These are phyloP conservation scores for Cyclostephanos tholiformis DNA, from an alignment of 108 stramenopile genomes.

Conservation along the genomic window DNA sequence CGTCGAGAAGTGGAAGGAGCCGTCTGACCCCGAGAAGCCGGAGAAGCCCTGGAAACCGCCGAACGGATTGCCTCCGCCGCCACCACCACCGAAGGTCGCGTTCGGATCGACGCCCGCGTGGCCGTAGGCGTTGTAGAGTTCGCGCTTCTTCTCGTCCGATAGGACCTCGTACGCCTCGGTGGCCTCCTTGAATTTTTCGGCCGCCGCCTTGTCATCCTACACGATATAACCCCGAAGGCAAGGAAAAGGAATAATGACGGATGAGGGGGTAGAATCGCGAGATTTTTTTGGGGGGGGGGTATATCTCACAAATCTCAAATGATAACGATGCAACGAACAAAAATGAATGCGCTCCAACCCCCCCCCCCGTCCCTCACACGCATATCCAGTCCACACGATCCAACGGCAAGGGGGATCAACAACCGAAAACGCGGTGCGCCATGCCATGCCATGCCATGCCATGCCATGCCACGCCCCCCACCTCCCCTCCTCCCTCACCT, in stretches of 20 bases:
- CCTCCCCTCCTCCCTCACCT: slow-evolving; percentile 61
- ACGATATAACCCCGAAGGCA: background rate
- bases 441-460: too few relatives aligned
- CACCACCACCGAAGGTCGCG: slow-evolving; percentile 59
- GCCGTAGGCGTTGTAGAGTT: slow-evolving; percentile 89
- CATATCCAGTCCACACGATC: background rate
- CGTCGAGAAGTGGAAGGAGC: slow-evolving; percentile 73
- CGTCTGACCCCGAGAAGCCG: slow-evolving; percentile 73
- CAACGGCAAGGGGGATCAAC: too few relatives aligned
- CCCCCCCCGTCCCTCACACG: too few relatives aligned
- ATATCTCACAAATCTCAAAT: background rate
- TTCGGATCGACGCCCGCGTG: slow-evolving; percentile 93
- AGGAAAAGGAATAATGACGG: too few relatives aligned
- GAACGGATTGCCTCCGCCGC: slow-evolving; percentile 69
- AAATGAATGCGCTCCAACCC: too few relatives aligned
- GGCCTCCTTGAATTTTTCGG: slow-evolving; percentile 89
- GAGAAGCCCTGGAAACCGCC: slow-evolving; percentile 59
- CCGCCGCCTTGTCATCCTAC: slow-evolving; percentile 65
- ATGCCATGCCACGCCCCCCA: background rate
- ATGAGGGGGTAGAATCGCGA: too few relatives aligned
- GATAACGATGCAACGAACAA: too few relatives aligned
- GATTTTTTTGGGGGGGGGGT: too few relatives aligned
- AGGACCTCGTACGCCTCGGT: slow-evolving; percentile 97
- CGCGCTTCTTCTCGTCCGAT: slow-evolving; percentile 85
- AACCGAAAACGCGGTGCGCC: too few relatives aligned